Base-by-base conservation (phyloP, 78 protist genomes). In the Cavenderia fasciculata region DNA sequence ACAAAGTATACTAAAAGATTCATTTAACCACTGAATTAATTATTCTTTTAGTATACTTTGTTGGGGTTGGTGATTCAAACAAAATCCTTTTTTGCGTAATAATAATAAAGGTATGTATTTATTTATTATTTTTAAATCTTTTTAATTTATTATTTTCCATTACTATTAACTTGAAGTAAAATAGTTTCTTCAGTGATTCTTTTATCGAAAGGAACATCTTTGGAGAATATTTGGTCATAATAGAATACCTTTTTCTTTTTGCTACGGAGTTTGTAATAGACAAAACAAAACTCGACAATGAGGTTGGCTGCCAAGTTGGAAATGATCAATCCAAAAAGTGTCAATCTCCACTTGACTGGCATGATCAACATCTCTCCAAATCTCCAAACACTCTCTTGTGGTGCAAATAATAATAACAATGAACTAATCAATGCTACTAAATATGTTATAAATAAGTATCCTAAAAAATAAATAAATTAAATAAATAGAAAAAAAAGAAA, bases 271-370 rank as follows among this genome's bases (percentile, higher is more conserved):
- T 82, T 82, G 29, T 65, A 68, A 6, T 41, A 23, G 33, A 36
- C 36, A 19, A 82, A 82, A 2, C 25, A 14, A 31, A 82, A 57
- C 33, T 82, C 90, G 16, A 82, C 78, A n/a, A 68, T 12, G 6
- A 47, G 5, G 36, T 68, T 82, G 74, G 78, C 34, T 33, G 54
- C 54, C 1, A 82, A 14, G 56, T 82, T 82, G 1, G 71, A 65
- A 25, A 23, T 19, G 19, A 82, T 18, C 4, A 82, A 19, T 18
- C 61, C 90, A 43, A 82, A 29, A 54, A 82, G 27, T 23, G 71
- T 82, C 19, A 82, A 56, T 52, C 90, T 31, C 73, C 66, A 82
- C 36, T 31, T 4, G 0, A 82, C 61, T 43, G 90, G 90, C 18
- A 82, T 0, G 14, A 82, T 18, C n/a, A 38, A 5, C 2, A 82